Base-by-base conservation (phyloP, 2,329 filamentous ascomycete species). In the Aspergillus sp. region DNA sequence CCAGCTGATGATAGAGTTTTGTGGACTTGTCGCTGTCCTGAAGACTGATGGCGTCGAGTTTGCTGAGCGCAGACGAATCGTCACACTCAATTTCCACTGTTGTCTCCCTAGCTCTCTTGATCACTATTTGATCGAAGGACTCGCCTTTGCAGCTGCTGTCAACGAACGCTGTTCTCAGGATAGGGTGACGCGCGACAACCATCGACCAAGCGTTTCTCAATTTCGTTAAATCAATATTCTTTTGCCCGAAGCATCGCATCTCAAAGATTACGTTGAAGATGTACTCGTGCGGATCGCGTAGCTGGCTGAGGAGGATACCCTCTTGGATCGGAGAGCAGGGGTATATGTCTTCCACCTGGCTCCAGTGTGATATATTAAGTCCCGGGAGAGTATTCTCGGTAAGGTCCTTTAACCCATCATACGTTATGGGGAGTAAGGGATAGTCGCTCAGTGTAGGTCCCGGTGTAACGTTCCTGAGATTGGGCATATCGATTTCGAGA, bases 371-470 rank as follows among this genome's bases (percentile, higher is more conserved):
- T 33, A 79, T 68, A 21, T 74, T 72, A 49, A 74, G 59, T 9
- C 61, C 68, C 11, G 73, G 71, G 27, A 80, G 69, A 15, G 68
- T 73, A 15, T 67, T 63, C 3, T 60, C 66, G 4, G 73, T 63
- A 52, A 81, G 59, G 2, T 62, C 71, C 6, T 74, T 60, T 41
- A 82, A 68, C 1, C 67, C 68, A 1, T 74, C 64, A 27, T 81
- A 78, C 1, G 70, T 75, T 43, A 77, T 68, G 4, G 73, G 71
- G 12, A 81, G 70, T 6, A 82, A 69, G 2, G 76, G 75, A 37
- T 75, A 79, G 53, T 81, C 79, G 40, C 70, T 76, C 5, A 76
- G 61, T 2, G 77, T 79, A 3, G 70, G 67, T 49, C 70, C 66
- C 1, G 68, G 63, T 3, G 68, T n/a, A 59, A 66, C 7, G 62